These are phyloP conservation scores for Parafenestella ontariensis DNA, from an alignment of 2,329 filamentous ascomycete species.

Conservation along the genomic window DNA sequence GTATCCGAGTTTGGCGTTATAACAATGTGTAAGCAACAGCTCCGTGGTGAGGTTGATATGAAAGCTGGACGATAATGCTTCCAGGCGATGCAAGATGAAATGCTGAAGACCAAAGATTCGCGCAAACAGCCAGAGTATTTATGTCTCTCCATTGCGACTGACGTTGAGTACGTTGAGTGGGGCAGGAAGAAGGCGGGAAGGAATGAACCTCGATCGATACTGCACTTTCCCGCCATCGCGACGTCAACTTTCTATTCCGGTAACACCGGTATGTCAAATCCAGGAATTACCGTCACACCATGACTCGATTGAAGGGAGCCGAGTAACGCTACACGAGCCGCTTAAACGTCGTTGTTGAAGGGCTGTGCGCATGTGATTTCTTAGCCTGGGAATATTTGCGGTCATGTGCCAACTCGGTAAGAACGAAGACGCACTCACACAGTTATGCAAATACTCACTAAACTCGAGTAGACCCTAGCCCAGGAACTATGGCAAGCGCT, in stretches of 20 bases:
- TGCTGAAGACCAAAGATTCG: not conserved
- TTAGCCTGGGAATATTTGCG: not conserved
- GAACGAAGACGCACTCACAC: not conserved
- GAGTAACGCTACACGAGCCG: conserved; percentile 3
- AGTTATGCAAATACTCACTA: not conserved
- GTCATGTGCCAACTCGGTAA: not conserved
- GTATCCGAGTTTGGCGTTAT: not conserved
- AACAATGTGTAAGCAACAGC: not conserved
- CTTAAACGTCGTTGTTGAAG: not conserved
- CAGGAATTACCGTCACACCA: not conserved
- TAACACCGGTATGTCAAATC: not conserved
- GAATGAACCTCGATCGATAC: conserved; percentile 1
- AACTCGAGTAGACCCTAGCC: not conserved
- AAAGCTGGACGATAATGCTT: not conserved
- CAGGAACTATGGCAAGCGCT: not conserved
- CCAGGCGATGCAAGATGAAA: not conserved
- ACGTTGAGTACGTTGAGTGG: not conserved
- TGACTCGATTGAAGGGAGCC: not conserved
- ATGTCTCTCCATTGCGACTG: not conserved
- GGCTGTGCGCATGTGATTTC: not conserved
- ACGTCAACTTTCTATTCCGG: not conserved
- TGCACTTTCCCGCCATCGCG: not conserved
- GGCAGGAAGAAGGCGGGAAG: conserved; percentile 5
- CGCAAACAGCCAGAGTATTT: not conserved
- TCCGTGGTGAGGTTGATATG: not conserved